A percentile compares a stretch with the other conserved stretches of the same genome.
phyloP scores from a whole-genome alignment of 192 early-diverging fungal species.

The Entophlyctis luteolus region DNA sequence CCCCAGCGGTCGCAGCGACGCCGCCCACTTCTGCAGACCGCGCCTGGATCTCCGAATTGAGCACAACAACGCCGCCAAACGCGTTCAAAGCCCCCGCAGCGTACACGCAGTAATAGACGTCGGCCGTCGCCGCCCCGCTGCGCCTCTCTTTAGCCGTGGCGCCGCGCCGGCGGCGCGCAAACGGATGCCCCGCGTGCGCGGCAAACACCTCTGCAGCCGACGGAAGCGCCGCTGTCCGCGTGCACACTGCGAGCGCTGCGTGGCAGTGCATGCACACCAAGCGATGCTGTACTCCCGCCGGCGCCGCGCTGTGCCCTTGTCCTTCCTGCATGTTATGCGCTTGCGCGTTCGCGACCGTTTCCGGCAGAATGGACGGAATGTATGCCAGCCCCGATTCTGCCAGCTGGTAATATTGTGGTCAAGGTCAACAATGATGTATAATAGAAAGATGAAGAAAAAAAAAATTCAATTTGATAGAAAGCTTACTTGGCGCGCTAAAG shows the following conservation, averaged over 20 bases:
- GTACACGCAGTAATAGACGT: conserved; percentile 4
- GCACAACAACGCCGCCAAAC: background rate
- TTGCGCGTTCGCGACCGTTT: background rate
- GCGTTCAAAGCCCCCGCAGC: background rate
- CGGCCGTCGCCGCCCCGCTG: background rate
- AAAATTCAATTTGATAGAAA: background rate
- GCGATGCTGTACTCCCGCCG: background rate
- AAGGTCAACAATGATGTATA: background rate
- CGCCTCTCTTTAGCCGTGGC: background rate
- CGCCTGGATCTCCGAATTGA: too few relatives aligned
- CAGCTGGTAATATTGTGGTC: background rate
- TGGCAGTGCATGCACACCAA: conserved; percentile 4
- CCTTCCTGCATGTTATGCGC: too few relatives aligned
- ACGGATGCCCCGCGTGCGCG: conserved; percentile 2
- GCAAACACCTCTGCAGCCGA: background rate
- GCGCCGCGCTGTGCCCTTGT: background rate
- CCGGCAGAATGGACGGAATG: background rate
- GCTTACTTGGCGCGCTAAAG: background rate
- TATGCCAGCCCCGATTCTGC: background rate
- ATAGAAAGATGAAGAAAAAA: background rate
- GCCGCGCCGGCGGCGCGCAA: background rate
- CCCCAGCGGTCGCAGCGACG: background rate
- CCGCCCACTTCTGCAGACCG: background rate
- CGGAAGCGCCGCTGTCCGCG: background rate
- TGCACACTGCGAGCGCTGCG: background rate